Conservation (phyloP, 345 rosid species). For the Rhizophora mangle region DNA sequence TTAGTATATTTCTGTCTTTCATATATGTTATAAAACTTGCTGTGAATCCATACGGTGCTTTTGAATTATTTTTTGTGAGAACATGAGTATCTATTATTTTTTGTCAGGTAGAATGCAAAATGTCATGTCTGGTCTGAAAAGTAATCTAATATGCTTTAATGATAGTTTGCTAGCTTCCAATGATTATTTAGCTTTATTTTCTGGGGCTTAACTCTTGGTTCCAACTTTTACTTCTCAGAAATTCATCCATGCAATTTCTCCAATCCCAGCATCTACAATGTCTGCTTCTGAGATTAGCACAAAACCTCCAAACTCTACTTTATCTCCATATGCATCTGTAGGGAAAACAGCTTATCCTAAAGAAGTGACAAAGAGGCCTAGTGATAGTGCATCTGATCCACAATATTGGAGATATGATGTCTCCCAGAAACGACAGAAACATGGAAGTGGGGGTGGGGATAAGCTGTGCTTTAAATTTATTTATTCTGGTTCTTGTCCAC, state of each 20-base stretch:
- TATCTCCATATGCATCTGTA: slow-evolving; percentile 52
- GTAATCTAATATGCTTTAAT: no score
- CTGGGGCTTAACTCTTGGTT: slow-evolving; percentile 9
- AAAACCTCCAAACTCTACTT: slow-evolving; percentile 67
- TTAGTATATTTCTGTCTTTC: not conserved
- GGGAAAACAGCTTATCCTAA: slow-evolving; percentile 40
- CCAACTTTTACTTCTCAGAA: slow-evolving; percentile 46
- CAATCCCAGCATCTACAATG: slow-evolving; percentile 73
- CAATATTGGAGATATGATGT: slow-evolving; percentile 97
- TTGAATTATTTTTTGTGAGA: not conserved
- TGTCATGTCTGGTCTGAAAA: no score
- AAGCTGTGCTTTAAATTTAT: slow-evolving; percentile 78
- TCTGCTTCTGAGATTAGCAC: slow-evolving; percentile 66
- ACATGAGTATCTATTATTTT: not conserved
- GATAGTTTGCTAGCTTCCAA: not conserved
- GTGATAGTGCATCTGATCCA: slow-evolving; percentile 49
- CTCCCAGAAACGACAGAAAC: slow-evolving; percentile 64
- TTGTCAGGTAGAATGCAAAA: no score
- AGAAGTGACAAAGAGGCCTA: slow-evolving; percentile 52
- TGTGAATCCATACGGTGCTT: not conserved
- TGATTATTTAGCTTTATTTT: not conserved
- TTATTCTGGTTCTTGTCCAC: slow-evolving; percentile 79
- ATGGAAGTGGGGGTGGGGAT: slow-evolving; percentile 56
- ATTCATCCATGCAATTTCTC: slow-evolving; percentile 87
- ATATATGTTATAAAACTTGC: not conserved